Evolutionary conservation across 768 basidiomycete genomes (phyloP).

Genomic region (Rickenella mellea): DNA sequence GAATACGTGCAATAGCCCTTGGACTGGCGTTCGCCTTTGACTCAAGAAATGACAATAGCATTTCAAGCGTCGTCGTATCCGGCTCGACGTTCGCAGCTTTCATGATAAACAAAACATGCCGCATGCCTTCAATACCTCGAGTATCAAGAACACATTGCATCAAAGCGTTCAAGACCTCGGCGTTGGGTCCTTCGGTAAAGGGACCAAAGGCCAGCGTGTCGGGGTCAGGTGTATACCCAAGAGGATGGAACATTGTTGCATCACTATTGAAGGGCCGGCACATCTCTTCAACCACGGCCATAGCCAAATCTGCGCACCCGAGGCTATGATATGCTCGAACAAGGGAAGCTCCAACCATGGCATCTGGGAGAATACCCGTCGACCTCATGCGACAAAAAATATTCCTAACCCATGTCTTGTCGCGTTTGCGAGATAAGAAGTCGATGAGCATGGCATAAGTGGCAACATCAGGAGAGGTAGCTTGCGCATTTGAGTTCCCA

Average conservation of each 20-base stretch:
- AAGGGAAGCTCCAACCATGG: constrained; percentile 40
- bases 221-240: constrained; percentile 6
- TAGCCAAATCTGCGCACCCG: constrained; percentile 38
- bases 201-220: constrained; percentile 3
- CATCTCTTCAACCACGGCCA: constrained; percentile 39
- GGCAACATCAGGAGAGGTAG: constrained; percentile 34
- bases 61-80: constrained; percentile 43
- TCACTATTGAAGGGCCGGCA: constrained; percentile 22
- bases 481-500: too few relatives aligned
- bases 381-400: constrained; percentile 38
- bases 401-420: constrained; percentile 35
- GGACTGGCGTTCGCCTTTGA: constrained; percentile 33
- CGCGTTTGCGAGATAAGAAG: constrained; percentile 35
- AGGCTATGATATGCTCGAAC: constrained; percentile 44
- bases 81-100: constrained; percentile 35
- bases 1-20: constrained; percentile 33
- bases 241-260: constrained; percentile 10
- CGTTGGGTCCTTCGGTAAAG: constrained; percentile 15
- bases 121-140: constrained; percentile 40
- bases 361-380: constrained; percentile 31
- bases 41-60: constrained; percentile 44
- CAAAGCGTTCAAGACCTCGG: constrained; percentile 52
- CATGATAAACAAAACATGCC: constrained; percentile 47
- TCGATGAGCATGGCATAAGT: constrained; percentile 61
- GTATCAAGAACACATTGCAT: constrained; percentile 38